A percentile compares a stretch with the other conserved stretches of the same genome.
Conservation (phyloP, 306 rosid species). For the Glycyrrhiza uralensis region DNA sequence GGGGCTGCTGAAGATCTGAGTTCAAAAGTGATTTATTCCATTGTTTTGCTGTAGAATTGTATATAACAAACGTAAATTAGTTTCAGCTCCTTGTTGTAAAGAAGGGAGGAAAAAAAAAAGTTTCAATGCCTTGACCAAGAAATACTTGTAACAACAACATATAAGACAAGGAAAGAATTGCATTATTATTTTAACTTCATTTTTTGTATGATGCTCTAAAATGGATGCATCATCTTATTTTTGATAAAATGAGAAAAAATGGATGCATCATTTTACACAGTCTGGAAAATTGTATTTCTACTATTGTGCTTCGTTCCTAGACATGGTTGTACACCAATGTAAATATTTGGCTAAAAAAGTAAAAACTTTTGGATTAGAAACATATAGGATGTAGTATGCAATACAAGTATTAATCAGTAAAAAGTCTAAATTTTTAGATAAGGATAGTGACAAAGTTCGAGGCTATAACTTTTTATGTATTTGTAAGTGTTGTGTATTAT, state of each 20-base stretch:
- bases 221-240: slow-evolving; percentile 34
- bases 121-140: slow-evolving; percentile 39
- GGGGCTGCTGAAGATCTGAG: slow-evolving; percentile 32
- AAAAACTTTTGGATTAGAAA: slow-evolving; percentile 8
- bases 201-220: slow-evolving; percentile 46
- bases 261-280: slow-evolving; percentile 39
- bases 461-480: neutral
- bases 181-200: slow-evolving; percentile 28
- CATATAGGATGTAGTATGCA: neutral
- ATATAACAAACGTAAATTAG: slow-evolving; percentile 56
- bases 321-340: neutral
- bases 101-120: slow-evolving; percentile 44
- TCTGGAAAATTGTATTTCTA: slow-evolving; percentile 19
- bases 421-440: neutral
- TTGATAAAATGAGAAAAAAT: slow-evolving; percentile 8
- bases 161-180: slow-evolving; percentile 28
- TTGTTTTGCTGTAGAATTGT: slow-evolving; percentile 49
- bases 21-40: slow-evolving; percentile 34
- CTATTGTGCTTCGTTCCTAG: slow-evolving; percentile 3
- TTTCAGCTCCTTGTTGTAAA: slow-evolving; percentile 67
- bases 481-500: neutral
- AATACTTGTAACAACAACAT: slow-evolving; percentile 39
- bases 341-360: neutral
- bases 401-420: neutral
- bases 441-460: neutral